Evolutionary conservation across 805 yeast genomes (phyloP), one percentile per base, ranked within the genome.

Genomic region (Lipomyces sp.): DNA sequence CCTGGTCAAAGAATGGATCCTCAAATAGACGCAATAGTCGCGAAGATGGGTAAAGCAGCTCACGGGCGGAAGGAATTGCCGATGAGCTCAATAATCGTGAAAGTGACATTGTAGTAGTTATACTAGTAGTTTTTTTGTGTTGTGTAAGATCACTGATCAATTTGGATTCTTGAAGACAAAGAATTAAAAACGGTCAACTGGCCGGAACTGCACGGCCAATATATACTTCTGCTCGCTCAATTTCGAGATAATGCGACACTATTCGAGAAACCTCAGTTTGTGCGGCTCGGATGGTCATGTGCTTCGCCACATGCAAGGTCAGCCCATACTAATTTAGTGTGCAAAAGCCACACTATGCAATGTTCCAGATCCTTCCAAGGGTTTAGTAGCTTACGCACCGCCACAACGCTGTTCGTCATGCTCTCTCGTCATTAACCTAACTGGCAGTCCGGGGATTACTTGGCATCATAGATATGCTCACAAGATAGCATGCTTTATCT

Each of bases 41-140:
- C 6, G 60, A 42, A 6, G 65, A 37, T 4, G 69, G 67, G 8
- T 53, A 54, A 42, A 60, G 11, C 18, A 64, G 15, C 33, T 64
- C 66, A 6, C 65, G 37, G 32, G 63, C 35, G 8, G 60, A 60
- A 2, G 70, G 64, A 15, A 33, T 13, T n/a, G 58, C 29, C 15
- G 68, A 45, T 10, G 69, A 42, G 39, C 54, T 45, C 37, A 67
- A 57, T 24, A 67, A 50, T 48, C 69, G 45, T 58, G 68, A 53
- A 42, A 67, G 69, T 15, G 70, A 67, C 70, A 67, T 67, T 53
- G 24, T 24, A 24, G 24, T 34, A 32, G 8, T 29, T 51, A 24
- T 51, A 3, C 8, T 42, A n/a, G 18, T 15, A 2, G 18, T 42
- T n/a, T 24, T 6, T 42, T 42, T 15, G 18, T 15, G 15, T 5